Evolutionary conservation across 768 basidiomycete species (phyloP), one percentile per base, ranked within the genome.

Genomic region (Lenzites betulinus): DNA sequence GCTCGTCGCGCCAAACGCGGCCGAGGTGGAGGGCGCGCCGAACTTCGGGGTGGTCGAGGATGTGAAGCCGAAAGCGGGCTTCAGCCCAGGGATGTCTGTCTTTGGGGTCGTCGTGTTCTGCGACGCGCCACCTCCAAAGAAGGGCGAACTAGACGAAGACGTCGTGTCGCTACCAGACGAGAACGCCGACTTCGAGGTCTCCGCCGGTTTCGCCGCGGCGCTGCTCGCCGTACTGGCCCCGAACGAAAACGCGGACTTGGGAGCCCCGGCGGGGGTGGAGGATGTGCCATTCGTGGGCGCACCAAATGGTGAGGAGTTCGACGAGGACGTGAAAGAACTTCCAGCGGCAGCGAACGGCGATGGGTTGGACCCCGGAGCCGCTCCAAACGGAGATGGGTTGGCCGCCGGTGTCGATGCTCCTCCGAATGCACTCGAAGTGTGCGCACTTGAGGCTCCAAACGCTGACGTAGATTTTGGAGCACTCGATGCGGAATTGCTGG

Each of bases 21-120:
- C 33, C 7, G 65, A 30, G 12, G 62, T 26, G 1, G 56, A 22
- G 11, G 67, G 56, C 53, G 61, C 51, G 35, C 67, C 63, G 59
- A 75, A 73, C 15, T 67, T 47, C 13, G 72, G 43, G 7, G 55
- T 39, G 28, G 59, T 38, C 7, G 59, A 49, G 5, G 51, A 47
- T 2, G 41, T 47, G 7, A 54, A 52, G 28, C 42, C 35, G 23
- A 38, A 52, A 3, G 60, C n/a, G 2, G 54, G 22, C 44, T 46
- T 60, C 47, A 44, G 3, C 5, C 28, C 42, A 9, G 51, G 25
- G 2, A 39, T 30, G 2, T 56, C 54, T 8, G 54, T 1, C 25
- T 56, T 56, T 12, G 54, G 46, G 11, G 54, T 20, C 7, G 46
- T 47, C 7, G 54, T 38, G n/a, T 26, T 48, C 46, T 56, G 54